A percentile compares a stretch with the other conserved stretches of the same genome.
Evolutionary conservation across 202 grass and related monocot genomes (phyloP).

Genomic region (Setaria viridis): DNA sequence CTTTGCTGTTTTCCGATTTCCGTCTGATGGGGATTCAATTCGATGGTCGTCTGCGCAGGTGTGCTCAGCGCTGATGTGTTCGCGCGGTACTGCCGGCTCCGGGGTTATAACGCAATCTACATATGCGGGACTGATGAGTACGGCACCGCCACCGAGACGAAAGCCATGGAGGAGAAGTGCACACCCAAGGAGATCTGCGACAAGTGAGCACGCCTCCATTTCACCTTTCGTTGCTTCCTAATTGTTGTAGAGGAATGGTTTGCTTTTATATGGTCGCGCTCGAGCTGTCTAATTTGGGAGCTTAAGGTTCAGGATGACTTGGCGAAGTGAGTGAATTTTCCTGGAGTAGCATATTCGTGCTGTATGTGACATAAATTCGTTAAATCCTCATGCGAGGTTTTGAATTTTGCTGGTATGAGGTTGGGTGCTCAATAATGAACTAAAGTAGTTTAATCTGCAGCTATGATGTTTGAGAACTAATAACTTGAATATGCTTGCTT

Average conservation of each 20-base stretch:
- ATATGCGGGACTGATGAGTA: conserved; percentile 99
- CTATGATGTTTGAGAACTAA: background rate
- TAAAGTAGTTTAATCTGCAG: background rate
- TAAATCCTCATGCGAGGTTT: background rate
- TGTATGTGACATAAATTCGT: conserved; percentile 1
- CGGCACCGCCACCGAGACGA: conserved; percentile 95
- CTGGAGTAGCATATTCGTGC: background rate
- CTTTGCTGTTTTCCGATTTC: background rate
- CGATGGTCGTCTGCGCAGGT: conserved; percentile 44
- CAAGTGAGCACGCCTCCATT: conserved; percentile 60
- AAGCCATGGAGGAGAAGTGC: conserved; percentile 97
- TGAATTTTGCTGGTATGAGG: background rate
- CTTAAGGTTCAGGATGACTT: background rate
- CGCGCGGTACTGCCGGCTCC: conserved; percentile 85
- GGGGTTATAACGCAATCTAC: conserved; percentile 94
- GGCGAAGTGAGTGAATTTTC: background rate
- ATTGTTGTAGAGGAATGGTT: background rate
- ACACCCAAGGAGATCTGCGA: conserved; percentile 98
- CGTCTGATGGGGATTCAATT: conserved; percentile 17
- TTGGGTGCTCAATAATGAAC: background rate
- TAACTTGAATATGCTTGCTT: background rate
- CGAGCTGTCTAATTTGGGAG: conserved; percentile 8
- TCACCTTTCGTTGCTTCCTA: conserved; percentile 2
- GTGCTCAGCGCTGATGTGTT: conserved; percentile 97
- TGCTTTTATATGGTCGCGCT: background rate